Evolutionary conservation across 2,329 filamentous ascomycete species (phyloP).

Genomic region (Dendryphion nanum): DNA sequence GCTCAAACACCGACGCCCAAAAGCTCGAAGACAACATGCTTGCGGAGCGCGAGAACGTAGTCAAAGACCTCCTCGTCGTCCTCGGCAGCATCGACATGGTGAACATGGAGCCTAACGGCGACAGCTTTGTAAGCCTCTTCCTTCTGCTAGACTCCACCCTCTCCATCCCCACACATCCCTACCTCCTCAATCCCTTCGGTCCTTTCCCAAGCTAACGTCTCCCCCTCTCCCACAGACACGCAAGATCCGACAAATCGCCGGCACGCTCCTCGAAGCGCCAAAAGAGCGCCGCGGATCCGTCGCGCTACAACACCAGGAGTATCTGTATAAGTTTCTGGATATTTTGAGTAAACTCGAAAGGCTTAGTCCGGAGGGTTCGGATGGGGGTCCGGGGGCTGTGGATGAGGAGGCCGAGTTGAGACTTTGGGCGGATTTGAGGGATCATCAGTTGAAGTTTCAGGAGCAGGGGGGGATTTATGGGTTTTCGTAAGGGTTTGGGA

Average conservation of each 20-base stretch:
- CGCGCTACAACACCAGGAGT: conserved; percentile 64
- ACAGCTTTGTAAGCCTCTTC: conserved; percentile 57
- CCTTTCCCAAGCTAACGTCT: conserved; percentile 19
- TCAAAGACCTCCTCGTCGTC: conserved; percentile 74
- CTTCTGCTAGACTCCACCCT: conserved; percentile 1
- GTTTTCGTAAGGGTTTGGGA: conserved; percentile 21
- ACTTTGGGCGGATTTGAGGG: conserved; percentile 75
- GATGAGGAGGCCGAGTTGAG: conserved; percentile 75
- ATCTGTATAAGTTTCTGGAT: conserved; percentile 70
- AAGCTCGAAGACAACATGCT: conserved; percentile 64
- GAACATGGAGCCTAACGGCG: conserved; percentile 74
- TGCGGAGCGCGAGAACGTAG: conserved; percentile 75
- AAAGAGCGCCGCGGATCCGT: conserved; percentile 53
- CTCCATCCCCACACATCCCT: neutral
- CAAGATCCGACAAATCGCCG: conserved; percentile 83
- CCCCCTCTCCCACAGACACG: conserved; percentile 53
- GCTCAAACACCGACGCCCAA: conserved; percentile 29
- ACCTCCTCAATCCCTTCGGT: conserved; percentile 4
- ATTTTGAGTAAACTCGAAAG: conserved; percentile 74
- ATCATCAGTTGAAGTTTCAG: conserved; percentile 73
- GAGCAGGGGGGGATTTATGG: conserved; percentile 59
- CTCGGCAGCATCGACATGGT: conserved; percentile 76
- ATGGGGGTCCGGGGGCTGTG: conserved; percentile 36
- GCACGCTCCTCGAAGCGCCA: conserved; percentile 69
- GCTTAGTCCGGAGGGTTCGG: conserved; percentile 45